A percentile compares a stretch with the other conserved stretches of the same genome.
Conservation (phyloP, 139 green algal genomes). For the Trebouxia sp. region DNA sequence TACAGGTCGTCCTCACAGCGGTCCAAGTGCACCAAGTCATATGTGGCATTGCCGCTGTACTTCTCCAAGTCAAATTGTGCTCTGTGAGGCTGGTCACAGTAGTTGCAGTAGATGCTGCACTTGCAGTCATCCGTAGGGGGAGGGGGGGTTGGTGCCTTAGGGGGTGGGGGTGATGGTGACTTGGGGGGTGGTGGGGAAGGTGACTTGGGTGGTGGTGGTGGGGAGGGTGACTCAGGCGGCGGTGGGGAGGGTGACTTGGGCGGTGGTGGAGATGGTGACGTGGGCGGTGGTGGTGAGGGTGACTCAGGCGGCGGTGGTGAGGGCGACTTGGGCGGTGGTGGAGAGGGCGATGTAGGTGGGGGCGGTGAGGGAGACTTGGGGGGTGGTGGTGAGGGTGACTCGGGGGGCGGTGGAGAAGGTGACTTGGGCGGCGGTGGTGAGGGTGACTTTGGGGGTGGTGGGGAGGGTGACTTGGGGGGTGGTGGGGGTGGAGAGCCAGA, state of each 20-base stretch:
- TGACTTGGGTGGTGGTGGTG: too few relatives aligned
- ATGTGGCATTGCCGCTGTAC: neutral
- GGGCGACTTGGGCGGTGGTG: too few relatives aligned
- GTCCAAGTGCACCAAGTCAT: neutral
- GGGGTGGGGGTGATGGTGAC: neutral
- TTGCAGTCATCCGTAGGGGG: neutral
- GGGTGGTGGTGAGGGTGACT: too few relatives aligned
- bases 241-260: neutral
- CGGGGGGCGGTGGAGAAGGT: too few relatives aligned
- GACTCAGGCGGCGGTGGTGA: too few relatives aligned
- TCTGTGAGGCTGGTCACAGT: neutral
- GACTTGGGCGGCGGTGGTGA: too few relatives aligned
- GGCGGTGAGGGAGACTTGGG: too few relatives aligned
- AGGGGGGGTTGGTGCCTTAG: neutral
- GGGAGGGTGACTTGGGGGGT: too few relatives aligned
- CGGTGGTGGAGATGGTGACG: neutral
- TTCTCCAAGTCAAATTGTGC: neutral
- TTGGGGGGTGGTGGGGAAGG: neutral
- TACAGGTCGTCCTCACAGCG: neutral
- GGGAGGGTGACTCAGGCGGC: too few relatives aligned
- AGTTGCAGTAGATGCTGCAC: slow-evolving; percentile 16
- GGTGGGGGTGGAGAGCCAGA: neutral
- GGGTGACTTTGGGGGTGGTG: too few relatives aligned
- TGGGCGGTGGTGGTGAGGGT: neutral
- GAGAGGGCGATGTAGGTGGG: too few relatives aligned